Percentiles rank a stretch among this genome's conserved stretches.
phyloP scores from a whole-genome alignment of 306 rosid species.

The Calophaca sinica region DNA sequence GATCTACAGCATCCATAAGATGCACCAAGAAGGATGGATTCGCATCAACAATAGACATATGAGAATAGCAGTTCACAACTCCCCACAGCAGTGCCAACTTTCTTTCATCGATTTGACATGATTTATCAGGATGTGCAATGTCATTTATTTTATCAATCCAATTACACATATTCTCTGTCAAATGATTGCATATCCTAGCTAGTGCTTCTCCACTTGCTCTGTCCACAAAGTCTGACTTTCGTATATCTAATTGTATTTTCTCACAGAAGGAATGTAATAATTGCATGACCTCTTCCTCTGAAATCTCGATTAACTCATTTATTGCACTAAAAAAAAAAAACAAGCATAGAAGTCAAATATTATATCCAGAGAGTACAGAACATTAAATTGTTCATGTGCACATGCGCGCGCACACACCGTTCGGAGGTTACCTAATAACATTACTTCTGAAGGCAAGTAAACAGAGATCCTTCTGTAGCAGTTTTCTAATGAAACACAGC shows the following conservation, averaged over 20 bases:
- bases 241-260: slow-evolving; percentile 54
- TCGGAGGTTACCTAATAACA: slow-evolving; percentile 67
- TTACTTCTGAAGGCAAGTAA: slow-evolving; percentile 58
- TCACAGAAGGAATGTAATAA: slow-evolving; percentile 67
- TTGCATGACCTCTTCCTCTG: slow-evolving; percentile 66
- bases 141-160: slow-evolving; percentile 59
- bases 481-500: slow-evolving; percentile 63
- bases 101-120: slow-evolving; percentile 57
- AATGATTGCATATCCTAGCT: slow-evolving; percentile 60
- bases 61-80: slow-evolving; percentile 70
- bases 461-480: slow-evolving; percentile 63
- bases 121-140: slow-evolving; percentile 42
- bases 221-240: slow-evolving; percentile 46
- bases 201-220: slow-evolving; percentile 50
- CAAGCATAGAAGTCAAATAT: slow-evolving; percentile 42
- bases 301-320: slow-evolving; percentile 65
- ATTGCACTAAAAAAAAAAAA: slow-evolving; percentile 68
- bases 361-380: slow-evolving; percentile 16
- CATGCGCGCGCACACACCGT: neutral
- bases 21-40: slow-evolving; percentile 61
- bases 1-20: slow-evolving; percentile 70
- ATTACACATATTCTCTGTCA: slow-evolving; percentile 50
- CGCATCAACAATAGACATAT: slow-evolving; percentile 52
- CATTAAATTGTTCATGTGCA: slow-evolving; percentile 23
- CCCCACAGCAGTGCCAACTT: slow-evolving; percentile 81